Base-by-base conservation (phyloP, 176 grass and related monocot species). In the Musa acuminata region DNA sequence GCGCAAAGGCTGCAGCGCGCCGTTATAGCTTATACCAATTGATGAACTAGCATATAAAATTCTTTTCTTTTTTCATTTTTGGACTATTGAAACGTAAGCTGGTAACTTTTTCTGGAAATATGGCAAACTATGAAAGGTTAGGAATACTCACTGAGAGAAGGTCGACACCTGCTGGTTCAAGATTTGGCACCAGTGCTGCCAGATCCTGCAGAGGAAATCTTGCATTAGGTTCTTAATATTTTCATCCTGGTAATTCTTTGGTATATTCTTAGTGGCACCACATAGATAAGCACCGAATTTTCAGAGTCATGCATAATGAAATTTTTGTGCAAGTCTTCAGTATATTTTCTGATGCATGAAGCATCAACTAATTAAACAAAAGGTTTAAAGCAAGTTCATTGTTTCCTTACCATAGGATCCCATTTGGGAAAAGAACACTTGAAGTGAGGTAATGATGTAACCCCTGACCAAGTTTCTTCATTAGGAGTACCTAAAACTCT, bases 391-490 rank as follows among this genome's bases (percentile, higher is more conserved):
- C 35, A 43, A 43, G 35, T 43, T 43, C 4, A 43, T 43, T 43
- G 35, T 60, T 60, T 60, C 57, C 57, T 8, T 17, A 93, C 90
- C 86, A 85, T 72, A 0, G 90, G 10, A 7, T 64, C 48, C 90
- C 94, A 98, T 79, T 85, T 84, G 62, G 94, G 90, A 70, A 98
- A 98, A 77, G 87, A 6, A 83, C 87, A 83, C 78, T 88, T 93
- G 84, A 84, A 93, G 65, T 98, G 86, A 13, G 94, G 94, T 78
- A 98, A 87, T 58, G 84, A 85, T 87, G 83, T 19, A 62, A 91
- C 86, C 8, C 90, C 87, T 55, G 94, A 90, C 94, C 94, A 98
- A 27, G 69, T 87, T 74, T 82, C 83, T 78, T 98, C 90, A 74
- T 64, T 82, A 67, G 94, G 94, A 79, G 94, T 98, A 53, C 94